phyloP scores from a whole-genome alignment of 2,329 filamentous ascomycete genomes.

The Scedosporium boydii region DNA sequence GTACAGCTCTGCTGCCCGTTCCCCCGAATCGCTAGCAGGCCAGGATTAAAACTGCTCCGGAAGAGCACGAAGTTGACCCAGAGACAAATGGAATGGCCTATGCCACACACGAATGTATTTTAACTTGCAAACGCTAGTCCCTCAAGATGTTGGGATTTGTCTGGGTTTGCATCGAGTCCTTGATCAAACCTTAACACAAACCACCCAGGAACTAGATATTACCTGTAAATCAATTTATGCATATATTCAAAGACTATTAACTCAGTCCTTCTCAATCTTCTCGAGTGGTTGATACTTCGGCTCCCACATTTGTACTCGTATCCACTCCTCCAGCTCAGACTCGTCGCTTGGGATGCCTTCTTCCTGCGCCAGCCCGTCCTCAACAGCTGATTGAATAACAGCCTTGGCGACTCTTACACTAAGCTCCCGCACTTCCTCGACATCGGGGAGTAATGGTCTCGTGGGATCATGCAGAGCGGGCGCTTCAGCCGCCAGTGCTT shows the following conservation, averaged over 20 bases:
- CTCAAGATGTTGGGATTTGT: too few species aligned
- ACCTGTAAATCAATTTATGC: too few species aligned
- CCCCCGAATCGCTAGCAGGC: too few species aligned
- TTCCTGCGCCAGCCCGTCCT: constrained; percentile 58
- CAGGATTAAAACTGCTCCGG: too few species aligned
- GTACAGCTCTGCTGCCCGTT: too few species aligned
- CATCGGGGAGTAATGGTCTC: constrained; percentile 65
- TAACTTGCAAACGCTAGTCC: too few species aligned
- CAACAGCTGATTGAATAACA: constrained; percentile 62
- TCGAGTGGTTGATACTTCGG: constrained; percentile 54
- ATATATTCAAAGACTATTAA: not conserved
- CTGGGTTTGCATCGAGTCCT: too few species aligned
- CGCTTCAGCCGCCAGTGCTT: constrained; percentile 60
- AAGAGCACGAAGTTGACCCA: too few species aligned
- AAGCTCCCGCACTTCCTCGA: constrained; percentile 63
- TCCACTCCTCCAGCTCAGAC: constrained; percentile 57
- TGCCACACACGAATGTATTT: too few species aligned
- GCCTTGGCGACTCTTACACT: constrained; percentile 68
- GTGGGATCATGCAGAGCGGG: constrained; percentile 57
- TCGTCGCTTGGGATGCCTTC: constrained; percentile 51
- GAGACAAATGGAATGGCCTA: too few species aligned
- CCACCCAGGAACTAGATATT: too few species aligned
- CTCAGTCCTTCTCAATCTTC: not conserved
- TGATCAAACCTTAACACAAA: too few species aligned
- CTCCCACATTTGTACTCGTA: constrained; percentile 73